These are phyloP conservation scores for Abelmoschus esculentus DNA, from an alignment of 345 rosid genomes.

Conservation along the genomic window DNA sequence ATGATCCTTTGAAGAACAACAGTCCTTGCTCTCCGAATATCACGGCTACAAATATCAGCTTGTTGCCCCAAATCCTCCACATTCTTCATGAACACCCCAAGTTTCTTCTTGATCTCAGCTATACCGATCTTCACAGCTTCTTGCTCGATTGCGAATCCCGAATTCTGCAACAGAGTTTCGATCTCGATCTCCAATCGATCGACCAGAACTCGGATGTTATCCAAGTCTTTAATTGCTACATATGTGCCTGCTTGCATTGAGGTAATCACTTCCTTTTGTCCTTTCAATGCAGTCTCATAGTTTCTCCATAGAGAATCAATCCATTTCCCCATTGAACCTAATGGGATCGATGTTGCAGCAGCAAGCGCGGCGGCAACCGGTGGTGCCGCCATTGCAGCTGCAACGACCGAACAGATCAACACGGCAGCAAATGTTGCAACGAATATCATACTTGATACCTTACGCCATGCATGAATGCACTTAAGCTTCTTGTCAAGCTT, in stretches of 20 bases:
- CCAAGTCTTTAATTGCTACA: conserved; percentile 71
- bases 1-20: conserved; percentile 93
- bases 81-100: conserved; percentile 64
- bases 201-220: conserved; percentile 50
- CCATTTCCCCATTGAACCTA: conserved; percentile 91
- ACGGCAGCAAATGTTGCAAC: conserved; percentile 70
- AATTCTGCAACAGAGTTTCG: conserved; percentile 38
- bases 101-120: conserved; percentile 60
- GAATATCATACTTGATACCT: conserved; percentile 70
- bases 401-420: conserved; percentile 84
- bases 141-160: conserved; percentile 50
- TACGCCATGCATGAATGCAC: conserved; percentile 66
- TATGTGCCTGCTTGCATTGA: conserved; percentile 78
- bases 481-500: conserved; percentile 89
- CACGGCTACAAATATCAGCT: conserved; percentile 75
- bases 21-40: conserved; percentile 81
- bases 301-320: conserved; percentile 77
- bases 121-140: conserved; percentile 55
- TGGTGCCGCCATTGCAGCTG: conserved; percentile 85
- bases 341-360: conserved; percentile 60
- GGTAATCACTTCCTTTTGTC: conserved; percentile 60
- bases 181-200: conserved; percentile 66
- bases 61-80: conserved; percentile 70
- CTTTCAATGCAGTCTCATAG: conserved; percentile 66
- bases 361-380: conserved; percentile 86